Conservation (phyloP, 768 basidiomycete species). For the Cystobasidiopsis lactophilus region DNA sequence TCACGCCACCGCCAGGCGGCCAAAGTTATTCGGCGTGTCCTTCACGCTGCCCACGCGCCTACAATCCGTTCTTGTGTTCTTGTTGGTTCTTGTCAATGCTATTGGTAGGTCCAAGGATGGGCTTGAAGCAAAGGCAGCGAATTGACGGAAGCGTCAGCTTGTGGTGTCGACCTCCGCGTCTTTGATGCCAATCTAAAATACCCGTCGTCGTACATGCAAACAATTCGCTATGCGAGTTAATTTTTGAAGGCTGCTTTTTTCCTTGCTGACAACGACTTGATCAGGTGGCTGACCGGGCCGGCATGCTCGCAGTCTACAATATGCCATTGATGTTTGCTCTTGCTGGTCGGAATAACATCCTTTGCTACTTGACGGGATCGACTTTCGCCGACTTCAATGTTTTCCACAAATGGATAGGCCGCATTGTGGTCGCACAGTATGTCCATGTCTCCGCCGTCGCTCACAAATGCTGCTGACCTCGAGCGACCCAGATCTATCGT, state of each 20-base stretch:
- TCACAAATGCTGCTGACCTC: too few relatives aligned
- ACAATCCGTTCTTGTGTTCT: not conserved
- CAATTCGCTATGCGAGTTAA: too few relatives aligned
- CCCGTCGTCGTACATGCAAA: not conserved
- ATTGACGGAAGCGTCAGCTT: too few relatives aligned
- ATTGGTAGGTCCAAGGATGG: not conserved
- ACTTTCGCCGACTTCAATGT: not conserved
- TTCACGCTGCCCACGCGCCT: not conserved
- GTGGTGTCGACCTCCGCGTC: not conserved
- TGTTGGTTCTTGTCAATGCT: not conserved
- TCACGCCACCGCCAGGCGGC: not conserved
- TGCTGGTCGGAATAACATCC: not conserved
- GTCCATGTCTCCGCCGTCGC: not conserved
- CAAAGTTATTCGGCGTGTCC: not conserved
- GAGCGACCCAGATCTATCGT: too few relatives aligned
- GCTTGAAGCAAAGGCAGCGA: too few relatives aligned
- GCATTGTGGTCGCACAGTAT: not conserved
- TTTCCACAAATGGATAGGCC: not conserved
- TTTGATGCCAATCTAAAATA: not conserved
- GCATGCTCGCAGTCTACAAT: not conserved
- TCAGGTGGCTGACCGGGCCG: not conserved
- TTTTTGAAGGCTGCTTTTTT: too few relatives aligned
- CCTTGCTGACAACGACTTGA: not conserved
- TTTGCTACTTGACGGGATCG: not conserved
- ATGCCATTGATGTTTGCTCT: not conserved